A percentile compares a stretch with the other conserved stretches of the same genome.
phyloP scores from a whole-genome alignment of 2,329 filamentous ascomycete genomes.

The Pseudonectria buxi region DNA sequence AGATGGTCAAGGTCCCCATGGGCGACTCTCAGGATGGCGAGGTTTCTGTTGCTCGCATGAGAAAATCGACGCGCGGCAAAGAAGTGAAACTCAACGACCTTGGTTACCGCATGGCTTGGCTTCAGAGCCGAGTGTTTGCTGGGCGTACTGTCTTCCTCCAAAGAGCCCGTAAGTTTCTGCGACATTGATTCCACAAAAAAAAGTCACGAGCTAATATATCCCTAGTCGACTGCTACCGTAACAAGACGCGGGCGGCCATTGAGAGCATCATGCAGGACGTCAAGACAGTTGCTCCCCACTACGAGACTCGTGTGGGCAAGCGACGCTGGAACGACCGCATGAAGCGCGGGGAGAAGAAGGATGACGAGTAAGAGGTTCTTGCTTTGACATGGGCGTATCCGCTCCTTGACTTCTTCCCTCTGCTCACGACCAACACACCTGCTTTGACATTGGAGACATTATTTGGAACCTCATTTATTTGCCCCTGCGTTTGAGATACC shows the following conservation, averaged over 20 bases:
- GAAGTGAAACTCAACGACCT: slow-evolving; percentile 91
- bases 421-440: slow-evolving; percentile 5
- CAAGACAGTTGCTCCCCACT: slow-evolving; percentile 69
- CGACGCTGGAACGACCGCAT: slow-evolving; percentile 61
- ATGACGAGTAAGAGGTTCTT: slow-evolving; percentile 19
- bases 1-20: slow-evolving; percentile 56
- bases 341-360: slow-evolving; percentile 27
- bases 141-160: slow-evolving; percentile 83
- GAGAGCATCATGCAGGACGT: slow-evolving; percentile 72
- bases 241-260: slow-evolving; percentile 81
- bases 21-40: slow-evolving; percentile 64
- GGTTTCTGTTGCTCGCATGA: slow-evolving; percentile 68
- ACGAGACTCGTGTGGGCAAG: slow-evolving; percentile 84
- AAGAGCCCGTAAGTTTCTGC: slow-evolving; percentile 67
- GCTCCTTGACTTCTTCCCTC: slow-evolving; percentile 1
- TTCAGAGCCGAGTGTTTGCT: slow-evolving; percentile 86
- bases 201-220: too few relatives aligned
- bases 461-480: slow-evolving; percentile 11
- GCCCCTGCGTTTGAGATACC: slow-evolving; percentile 23
- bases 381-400: too few relatives aligned
- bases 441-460: slow-evolving; percentile 11
- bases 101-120: slow-evolving; percentile 93
- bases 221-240: slow-evolving; percentile 85
- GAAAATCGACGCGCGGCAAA: slow-evolving; percentile 62
- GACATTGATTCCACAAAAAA: too few relatives aligned